Base-by-base conservation (phyloP, 805 yeast genomes). In the Lipomyces lipofer region DNA sequence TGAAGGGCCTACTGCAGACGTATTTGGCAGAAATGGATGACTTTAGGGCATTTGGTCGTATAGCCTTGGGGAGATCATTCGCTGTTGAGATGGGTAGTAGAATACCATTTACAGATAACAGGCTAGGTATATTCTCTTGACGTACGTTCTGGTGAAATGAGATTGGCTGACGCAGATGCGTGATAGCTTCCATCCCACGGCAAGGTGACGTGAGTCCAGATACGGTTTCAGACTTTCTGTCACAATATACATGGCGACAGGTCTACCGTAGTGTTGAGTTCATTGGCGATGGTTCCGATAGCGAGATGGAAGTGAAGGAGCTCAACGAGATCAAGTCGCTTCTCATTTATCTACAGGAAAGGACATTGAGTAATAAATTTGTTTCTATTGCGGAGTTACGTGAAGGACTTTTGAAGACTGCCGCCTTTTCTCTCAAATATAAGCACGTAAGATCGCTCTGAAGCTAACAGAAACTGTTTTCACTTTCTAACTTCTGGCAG, bases 51-150 rank as follows among this genome's bases (percentile, higher is more conserved):
- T 59, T 66, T 68, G 60, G 77, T 69, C 63, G 73, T 63, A 78
- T 87, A 39, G 84, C 86, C 52, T 83, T 79, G 64, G 98, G 98
- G 51, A 85, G 90, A 46, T 84, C 95, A 0, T 88, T 92, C 75
- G 98, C 99, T 0, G 73, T 91, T 54, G 94, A 88, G 61, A 79
- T 89, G 84, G 95, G 96, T 1, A 89, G 94, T 3, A 69, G 79
- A 3, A 78, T 88, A 10, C 71, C 83, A n/a, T 76, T 84, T 17
- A 76, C 76, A 27, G 95, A 88, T 63, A 73, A 84, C 42, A 94
- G 86, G 63, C 69, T 84, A n/a, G n/a, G n/a, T n/a, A n/a, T n/a
- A n/a, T n/a, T n/a, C n/a, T n/a, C n/a, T n/a, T n/a, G n/a, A n/a
- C n/a, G n/a, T n/a, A n/a, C n/a, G n/a, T n/a, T n/a, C n/a, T n/a